Conservation (phyloP, 345 rosid species). For the Camelina neglecta region DNA sequence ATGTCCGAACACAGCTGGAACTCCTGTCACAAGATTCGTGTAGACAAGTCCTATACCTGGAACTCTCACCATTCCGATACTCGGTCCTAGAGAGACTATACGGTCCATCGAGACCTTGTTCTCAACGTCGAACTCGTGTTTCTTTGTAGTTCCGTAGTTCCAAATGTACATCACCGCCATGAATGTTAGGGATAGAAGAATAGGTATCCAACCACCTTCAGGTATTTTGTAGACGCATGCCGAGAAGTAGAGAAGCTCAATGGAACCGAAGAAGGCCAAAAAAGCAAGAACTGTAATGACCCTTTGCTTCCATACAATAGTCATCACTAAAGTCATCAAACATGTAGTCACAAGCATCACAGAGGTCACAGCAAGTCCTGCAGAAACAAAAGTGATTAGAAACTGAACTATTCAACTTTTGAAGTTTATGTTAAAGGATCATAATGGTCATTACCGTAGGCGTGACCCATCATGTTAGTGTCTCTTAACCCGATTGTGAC, state of each 20-base stretch:
- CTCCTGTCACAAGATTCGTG: slow-evolving; percentile 69
- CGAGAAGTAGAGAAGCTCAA: slow-evolving; percentile 74
- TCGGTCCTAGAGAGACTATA: slow-evolving; percentile 69
- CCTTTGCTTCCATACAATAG: slow-evolving; percentile 69
- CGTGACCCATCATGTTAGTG: slow-evolving; percentile 78
- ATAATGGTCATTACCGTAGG: slow-evolving; percentile 59
- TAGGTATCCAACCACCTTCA: slow-evolving; percentile 86
- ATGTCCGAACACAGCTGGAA: slow-evolving; percentile 86
- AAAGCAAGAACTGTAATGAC: slow-evolving; percentile 51
- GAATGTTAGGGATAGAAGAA: slow-evolving; percentile 60
- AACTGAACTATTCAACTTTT: too few species aligned
- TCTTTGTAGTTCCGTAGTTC: slow-evolving; percentile 85
- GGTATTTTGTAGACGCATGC: slow-evolving; percentile 68
- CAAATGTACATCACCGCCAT: slow-evolving; percentile 74
- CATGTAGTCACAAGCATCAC: slow-evolving; percentile 86
- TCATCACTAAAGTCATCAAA: slow-evolving; percentile 69
- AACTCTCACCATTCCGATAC: slow-evolving; percentile 83
- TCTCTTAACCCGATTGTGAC: slow-evolving; percentile 74
- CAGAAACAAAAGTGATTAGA: slow-evolving; percentile 24
- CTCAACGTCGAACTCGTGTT: slow-evolving; percentile 73
- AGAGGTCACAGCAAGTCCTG: slow-evolving; percentile 80
- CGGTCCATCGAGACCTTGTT: slow-evolving; percentile 79
- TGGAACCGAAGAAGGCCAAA: slow-evolving; percentile 61
- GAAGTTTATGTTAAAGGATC: neutral
- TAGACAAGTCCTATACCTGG: slow-evolving; percentile 86